Evolutionary conservation across 2,329 filamentous ascomycete species (phyloP), one percentile per base, ranked within the genome.

Genomic region (Pseudogymnoascus pannorum): DNA sequence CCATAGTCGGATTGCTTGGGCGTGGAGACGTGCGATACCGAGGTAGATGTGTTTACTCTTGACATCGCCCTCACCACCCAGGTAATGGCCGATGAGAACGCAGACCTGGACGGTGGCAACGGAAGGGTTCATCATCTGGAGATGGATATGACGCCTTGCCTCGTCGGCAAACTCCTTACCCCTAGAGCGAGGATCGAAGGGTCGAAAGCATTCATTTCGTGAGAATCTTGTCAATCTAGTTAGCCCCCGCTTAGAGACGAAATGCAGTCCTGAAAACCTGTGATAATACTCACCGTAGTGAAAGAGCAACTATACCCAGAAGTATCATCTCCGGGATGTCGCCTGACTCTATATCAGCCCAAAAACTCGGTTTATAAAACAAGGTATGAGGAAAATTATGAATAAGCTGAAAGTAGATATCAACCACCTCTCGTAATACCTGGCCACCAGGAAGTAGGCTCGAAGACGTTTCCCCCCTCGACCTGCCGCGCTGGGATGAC

Each of bases 31-130:
- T 31, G 64, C 64, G 24, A 65, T 5, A n/a, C 64, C 63, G 29
- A 62, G 54, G 31, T 64, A 65, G 26, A 64, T 64, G 26, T 65
- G 64, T 44, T 65, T 65, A 9, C 57, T 58, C 54, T 62, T 60
- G n/a, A 60, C 57, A 58, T 65, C 57, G 4, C 64, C 64, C 20
- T 65, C 60, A 5, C 64, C 62, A 16, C 64, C 64, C 5, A 65
- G 40, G 44, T 62, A 61, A 29, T 65, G 64, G 7, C 59, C 60
- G 11, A 65, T 44, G 4, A 65, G 40, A 26, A 65, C 61, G 24
- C 60, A 63, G 31, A 29, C 62, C n/a, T 65, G 63, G 22, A 61
- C 59, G 8, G 60, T 54, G 22, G 59, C 61, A 16, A 64, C 11
- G 5, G 57, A 59, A n/a, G 64, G 64, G 16, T 35, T 38, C 5